phyloP scores from a whole-genome alignment of 1,284 basidiomycete genomes.

The Cystobasidium slooffiae region DNA sequence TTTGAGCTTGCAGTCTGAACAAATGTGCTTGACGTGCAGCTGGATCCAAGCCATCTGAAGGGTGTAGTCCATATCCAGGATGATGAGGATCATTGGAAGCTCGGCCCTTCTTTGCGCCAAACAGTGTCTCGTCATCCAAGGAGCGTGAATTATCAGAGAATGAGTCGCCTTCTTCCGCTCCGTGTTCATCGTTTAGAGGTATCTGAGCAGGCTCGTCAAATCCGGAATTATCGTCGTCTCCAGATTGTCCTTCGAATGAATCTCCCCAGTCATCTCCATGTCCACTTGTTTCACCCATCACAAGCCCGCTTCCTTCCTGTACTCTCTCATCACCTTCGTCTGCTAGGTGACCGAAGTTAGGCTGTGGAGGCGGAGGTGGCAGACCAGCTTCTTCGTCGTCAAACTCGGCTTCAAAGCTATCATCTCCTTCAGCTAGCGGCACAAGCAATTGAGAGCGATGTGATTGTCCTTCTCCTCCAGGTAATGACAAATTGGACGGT shows the following conservation, averaged over 20 bases:
- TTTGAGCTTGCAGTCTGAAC: conserved; percentile 48
- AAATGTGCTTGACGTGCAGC: conserved; percentile 26
- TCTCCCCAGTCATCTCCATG: conserved; percentile 42
- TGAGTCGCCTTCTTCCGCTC: conserved; percentile 3
- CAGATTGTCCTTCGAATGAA: conserved; percentile 42
- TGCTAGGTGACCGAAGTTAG: conserved; percentile 42
- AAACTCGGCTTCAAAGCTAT: conserved; percentile 43
- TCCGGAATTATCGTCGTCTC: conserved; percentile 26
- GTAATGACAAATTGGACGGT: not conserved
- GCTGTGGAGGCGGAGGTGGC: conserved; percentile 29
- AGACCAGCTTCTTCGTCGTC: conserved; percentile 14
- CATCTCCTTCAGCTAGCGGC: conserved; percentile 26
- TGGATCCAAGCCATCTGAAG: conserved; percentile 1
- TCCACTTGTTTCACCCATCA: not conserved
- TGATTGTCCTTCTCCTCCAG: not conserved
- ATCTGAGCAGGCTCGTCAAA: conserved; percentile 39
- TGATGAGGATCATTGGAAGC: not conserved
- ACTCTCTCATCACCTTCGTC: conserved; percentile 34
- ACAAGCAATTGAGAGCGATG: conserved; percentile 15
- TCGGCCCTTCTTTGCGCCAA: conserved; percentile 31
- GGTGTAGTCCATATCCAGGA: not conserved
- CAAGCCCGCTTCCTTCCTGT: not conserved
- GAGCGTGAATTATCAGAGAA: conserved; percentile 42
- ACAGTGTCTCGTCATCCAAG: conserved; percentile 43
- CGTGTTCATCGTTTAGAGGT: conserved; percentile 22